Percentiles rank a stretch among this genome's conserved stretches.
Evolutionary conservation across 192 early-diverging fungal genomes (phyloP).

Genomic region (Coemansia sp.): DNA sequence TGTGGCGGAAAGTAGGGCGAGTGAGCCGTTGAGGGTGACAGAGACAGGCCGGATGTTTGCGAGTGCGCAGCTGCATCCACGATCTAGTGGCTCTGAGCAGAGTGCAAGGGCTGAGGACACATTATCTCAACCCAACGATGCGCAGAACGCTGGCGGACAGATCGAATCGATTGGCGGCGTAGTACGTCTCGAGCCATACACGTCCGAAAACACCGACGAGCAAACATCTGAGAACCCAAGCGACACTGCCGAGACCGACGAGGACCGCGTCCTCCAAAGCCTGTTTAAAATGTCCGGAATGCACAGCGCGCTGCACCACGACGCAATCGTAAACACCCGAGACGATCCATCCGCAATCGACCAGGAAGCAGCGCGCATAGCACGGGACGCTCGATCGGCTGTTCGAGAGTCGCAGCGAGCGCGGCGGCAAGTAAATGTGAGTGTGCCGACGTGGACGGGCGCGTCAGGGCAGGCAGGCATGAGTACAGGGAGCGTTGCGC

Average conservation of each 20-base stretch:
- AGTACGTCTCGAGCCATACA: slow-evolving; percentile 31
- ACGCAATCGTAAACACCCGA: slow-evolving; percentile 73
- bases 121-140: not conserved
- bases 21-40: slow-evolving; percentile 39
- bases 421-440: slow-evolving; percentile 60
- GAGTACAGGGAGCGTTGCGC: slow-evolving; percentile 18
- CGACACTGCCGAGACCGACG: slow-evolving; percentile 27
- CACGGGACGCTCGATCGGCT: slow-evolving; percentile 72
- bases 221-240: not conserved
- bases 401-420: slow-evolving; percentile 69
- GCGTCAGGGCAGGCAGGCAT: slow-evolving; percentile 59
- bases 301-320: slow-evolving; percentile 88
- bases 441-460: slow-evolving; percentile 91
- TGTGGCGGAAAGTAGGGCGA: not conserved
- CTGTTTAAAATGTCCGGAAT: slow-evolving; percentile 84
- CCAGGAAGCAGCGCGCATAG: slow-evolving; percentile 77
- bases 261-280: slow-evolving; percentile 69
- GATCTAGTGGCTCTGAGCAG: not conserved
- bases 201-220: slow-evolving; percentile 5
- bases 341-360: slow-evolving; percentile 64
- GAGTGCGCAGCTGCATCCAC: slow-evolving; percentile 60
- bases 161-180: slow-evolving; percentile 24
- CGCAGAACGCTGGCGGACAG: not conserved
- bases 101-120: not conserved
- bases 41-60: slow-evolving; percentile 87